Conservation (phyloP, 2,329 filamentous ascomycete species). For the Raffaelea arxii region DNA sequence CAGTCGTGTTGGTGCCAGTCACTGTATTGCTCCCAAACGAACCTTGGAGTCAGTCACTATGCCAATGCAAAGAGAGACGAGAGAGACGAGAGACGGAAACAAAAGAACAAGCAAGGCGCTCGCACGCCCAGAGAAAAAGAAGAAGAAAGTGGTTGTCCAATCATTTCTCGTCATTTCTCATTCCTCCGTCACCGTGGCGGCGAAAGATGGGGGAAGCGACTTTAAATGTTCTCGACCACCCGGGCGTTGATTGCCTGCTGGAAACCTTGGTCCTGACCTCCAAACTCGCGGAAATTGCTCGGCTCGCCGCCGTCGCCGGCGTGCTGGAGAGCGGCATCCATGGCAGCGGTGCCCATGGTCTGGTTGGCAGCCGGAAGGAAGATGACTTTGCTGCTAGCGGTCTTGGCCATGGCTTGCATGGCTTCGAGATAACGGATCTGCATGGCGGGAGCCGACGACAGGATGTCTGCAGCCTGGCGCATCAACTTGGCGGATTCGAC, state of each 20-base stretch:
- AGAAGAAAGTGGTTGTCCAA: background rate
- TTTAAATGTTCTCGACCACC: conserved; percentile 77
- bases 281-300: conserved; percentile 37
- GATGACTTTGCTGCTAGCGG: conserved; percentile 78
- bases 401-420: conserved; percentile 98
- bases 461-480: conserved; percentile 86
- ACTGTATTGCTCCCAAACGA: background rate
- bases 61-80: no score
- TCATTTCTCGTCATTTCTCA: no score
- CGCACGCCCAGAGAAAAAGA: background rate
- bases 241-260: conserved; percentile 73
- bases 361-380: conserved; percentile 63
- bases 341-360: conserved; percentile 36
- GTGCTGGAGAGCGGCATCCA: conserved; percentile 33
- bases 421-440: conserved; percentile 96
- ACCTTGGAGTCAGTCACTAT: background rate
- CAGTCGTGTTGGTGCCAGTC: background rate
- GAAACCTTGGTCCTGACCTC: conserved; percentile 51
- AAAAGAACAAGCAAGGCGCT: background rate
- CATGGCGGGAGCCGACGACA: conserved; percentile 90
- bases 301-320: conserved; percentile 28
- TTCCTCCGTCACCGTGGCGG: no score
- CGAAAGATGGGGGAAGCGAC: no score
- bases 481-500: conserved; percentile 93
- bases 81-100: no score